Conservation (phyloP, 768 basidiomycete species). For the Lactifluus echinatus region DNA sequence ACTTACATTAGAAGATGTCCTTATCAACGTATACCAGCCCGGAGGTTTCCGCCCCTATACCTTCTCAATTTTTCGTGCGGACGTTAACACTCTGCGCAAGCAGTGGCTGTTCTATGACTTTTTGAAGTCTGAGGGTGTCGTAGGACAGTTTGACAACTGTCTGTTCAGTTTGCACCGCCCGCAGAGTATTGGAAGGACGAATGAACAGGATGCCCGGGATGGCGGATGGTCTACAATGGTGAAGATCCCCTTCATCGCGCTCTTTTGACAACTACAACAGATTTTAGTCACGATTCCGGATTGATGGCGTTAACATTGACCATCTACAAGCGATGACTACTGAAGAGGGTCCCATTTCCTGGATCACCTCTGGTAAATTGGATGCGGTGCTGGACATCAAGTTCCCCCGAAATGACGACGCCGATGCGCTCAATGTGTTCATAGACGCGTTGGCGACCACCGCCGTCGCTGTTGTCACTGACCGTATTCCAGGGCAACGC, state of each 20-base stretch:
- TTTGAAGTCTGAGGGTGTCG: slow-evolving; percentile 81
- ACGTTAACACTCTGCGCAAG: slow-evolving; percentile 75
- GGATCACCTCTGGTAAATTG: slow-evolving; percentile 95
- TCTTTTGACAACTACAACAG: not conserved
- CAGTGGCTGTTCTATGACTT: slow-evolving; percentile 96
- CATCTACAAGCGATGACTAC: slow-evolving; percentile 83
- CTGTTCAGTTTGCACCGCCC: slow-evolving; percentile 93
- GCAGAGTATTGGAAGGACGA: slow-evolving; percentile 89
- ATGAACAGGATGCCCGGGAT: slow-evolving; percentile 75
- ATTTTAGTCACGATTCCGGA: slow-evolving; percentile 80
- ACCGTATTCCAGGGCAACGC: slow-evolving; percentile 78
- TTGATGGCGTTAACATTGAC: slow-evolving; percentile 95
- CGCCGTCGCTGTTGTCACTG: slow-evolving; percentile 42
- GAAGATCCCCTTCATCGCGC: not conserved
- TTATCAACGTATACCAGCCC: slow-evolving; percentile 93
- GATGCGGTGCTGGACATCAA: slow-evolving; percentile 97
- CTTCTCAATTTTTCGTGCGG: slow-evolving; percentile 88
- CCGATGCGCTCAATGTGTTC: slow-evolving; percentile 73
- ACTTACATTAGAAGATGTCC: slow-evolving; percentile 83
- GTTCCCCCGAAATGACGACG: slow-evolving; percentile 75
- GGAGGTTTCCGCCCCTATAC: slow-evolving; percentile 87
- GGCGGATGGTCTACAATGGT: slow-evolving; percentile 48
- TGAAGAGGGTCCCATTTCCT: slow-evolving; percentile 83
- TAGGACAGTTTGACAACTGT: slow-evolving; percentile 97
- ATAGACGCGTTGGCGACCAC: slow-evolving; percentile 76